Conservation (phyloP, 225 moss, liverwort and hornwort species). For the Anthoceros angustus region DNA sequence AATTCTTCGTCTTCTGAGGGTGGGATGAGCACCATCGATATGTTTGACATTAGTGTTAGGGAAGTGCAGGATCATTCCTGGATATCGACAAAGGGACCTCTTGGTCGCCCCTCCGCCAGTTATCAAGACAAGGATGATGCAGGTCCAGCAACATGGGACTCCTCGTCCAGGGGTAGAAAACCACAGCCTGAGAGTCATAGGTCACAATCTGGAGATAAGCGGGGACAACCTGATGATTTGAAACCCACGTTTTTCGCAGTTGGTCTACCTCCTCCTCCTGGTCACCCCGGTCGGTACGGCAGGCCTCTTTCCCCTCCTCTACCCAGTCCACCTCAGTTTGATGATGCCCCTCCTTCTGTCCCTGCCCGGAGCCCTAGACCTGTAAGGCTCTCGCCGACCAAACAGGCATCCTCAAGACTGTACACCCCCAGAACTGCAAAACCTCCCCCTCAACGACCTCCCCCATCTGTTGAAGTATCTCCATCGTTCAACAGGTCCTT, state of each 20-base stretch:
- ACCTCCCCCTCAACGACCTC: neutral
- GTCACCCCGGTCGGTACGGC: neutral
- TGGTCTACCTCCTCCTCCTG: constrained; percentile 2
- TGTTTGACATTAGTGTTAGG: constrained; percentile 1
- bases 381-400: neutral
- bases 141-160: neutral
- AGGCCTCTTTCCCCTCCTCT: neutral
- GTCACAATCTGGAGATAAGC: neutral
- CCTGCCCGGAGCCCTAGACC: neutral
- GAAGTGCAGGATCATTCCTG: constrained; percentile 4
- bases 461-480: neutral
- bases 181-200: neutral
- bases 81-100: neutral
- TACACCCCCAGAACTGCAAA: neutral
- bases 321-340: neutral
- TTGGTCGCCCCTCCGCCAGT: neutral
- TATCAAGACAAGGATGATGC: neutral
- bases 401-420: neutral
- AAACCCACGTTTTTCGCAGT: neutral
- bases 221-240: neutral
- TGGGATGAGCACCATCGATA: neutral
- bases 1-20: neutral
- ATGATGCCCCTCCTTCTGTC: neutral
- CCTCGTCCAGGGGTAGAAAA: neutral
- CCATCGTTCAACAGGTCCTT: neutral